Base-by-base conservation (phyloP, 345 rosid genomes). In the Syzygium grande region DNA sequence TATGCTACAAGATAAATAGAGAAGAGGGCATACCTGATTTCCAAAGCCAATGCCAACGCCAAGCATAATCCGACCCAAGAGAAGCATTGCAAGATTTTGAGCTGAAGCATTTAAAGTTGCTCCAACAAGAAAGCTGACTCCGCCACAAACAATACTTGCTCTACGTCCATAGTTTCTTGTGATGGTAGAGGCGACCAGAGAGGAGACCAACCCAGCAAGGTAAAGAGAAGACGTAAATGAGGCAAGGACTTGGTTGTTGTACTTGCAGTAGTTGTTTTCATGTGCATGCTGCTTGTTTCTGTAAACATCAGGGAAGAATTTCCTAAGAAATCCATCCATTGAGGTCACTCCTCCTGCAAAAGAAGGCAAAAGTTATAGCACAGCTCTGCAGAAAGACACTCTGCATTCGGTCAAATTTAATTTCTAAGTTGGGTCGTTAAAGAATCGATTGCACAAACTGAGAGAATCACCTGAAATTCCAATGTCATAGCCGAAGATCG, bases 31-130 rank as follows among this genome's bases (percentile, higher is more conserved):
- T 88, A 96, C 99, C 97, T 98, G 99, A 90, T 98, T 98, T 63
- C 99, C 99, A n/a, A 98, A 96, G 56, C 99, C 99, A 87, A 98
- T 98, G 87, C 99, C 99, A 85, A 96, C 27, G 7, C 99, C 98
- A 34, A 98, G 97, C 96, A 98, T 92, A 90, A 98, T 95, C 53
- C 99, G 87, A 46, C 99, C 99, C 6, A 92, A 7, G 21, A 98
- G 94, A 83, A 98, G 98, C 99, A 96, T 96, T 23, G 91, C 93
- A 6, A 96, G 85, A 88, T 94, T 94, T 5, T 88, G 88, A 80
- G 99, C 97, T 51, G 94, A 55, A 52, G 99, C 98, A 87, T 96
- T 98, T 84, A 96, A 85, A 49, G 89, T 88, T 58, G 99, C 95
- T 85, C 99, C 99, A 9, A 91, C 13, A 41, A 96, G 93, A 89